These are phyloP conservation scores for Breynia disticha DNA, from an alignment of 441 rosid genomes.

Conservation along the genomic window DNA sequence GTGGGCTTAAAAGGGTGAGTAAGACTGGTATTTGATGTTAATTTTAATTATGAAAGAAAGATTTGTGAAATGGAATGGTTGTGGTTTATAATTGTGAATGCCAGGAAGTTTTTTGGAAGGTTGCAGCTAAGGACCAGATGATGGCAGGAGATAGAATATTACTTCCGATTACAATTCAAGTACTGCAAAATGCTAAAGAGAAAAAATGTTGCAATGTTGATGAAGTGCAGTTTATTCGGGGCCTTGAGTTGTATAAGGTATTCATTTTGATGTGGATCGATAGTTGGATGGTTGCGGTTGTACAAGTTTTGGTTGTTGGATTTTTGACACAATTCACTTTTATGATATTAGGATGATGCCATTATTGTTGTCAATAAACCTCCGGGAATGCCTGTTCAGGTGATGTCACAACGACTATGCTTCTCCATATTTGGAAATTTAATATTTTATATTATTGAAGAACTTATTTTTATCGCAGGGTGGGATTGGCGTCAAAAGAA, in stretches of 20 bases:
- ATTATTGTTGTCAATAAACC: constrained; percentile 77
- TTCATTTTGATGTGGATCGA: constrained; percentile 7
- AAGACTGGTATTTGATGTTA: neutral
- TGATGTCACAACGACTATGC: constrained; percentile 15
- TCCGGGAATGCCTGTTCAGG: constrained; percentile 92
- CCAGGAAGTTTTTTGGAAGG: constrained; percentile 30
- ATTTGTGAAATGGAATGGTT: neutral
- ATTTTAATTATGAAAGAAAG: neutral
- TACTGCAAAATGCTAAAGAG: constrained; percentile 29
- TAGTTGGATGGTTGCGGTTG: neutral
- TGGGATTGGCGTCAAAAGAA: constrained; percentile 69
- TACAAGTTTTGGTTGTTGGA: constrained; percentile 3
- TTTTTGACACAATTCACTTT: constrained; percentile 11
- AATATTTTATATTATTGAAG: neutral
- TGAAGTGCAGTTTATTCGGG: constrained; percentile 51
- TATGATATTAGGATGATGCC: constrained; percentile 51
- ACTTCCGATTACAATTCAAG: constrained; percentile 57
- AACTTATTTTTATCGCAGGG: constrained; percentile 35
- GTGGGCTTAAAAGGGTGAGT: constrained; percentile 49
- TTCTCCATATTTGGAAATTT: constrained; percentile 1
- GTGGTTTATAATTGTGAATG: neutral
- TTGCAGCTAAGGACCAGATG: constrained; percentile 69
- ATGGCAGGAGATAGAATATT: constrained; percentile 63
- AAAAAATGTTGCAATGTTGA: constrained; percentile 35
- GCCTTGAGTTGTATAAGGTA: constrained; percentile 75